Percentiles rank a stretch among this genome's conserved stretches.
phyloP scores from a whole-genome alignment of 2,329 filamentous ascomycete species.

The Coleophoma cylindrospora region DNA sequence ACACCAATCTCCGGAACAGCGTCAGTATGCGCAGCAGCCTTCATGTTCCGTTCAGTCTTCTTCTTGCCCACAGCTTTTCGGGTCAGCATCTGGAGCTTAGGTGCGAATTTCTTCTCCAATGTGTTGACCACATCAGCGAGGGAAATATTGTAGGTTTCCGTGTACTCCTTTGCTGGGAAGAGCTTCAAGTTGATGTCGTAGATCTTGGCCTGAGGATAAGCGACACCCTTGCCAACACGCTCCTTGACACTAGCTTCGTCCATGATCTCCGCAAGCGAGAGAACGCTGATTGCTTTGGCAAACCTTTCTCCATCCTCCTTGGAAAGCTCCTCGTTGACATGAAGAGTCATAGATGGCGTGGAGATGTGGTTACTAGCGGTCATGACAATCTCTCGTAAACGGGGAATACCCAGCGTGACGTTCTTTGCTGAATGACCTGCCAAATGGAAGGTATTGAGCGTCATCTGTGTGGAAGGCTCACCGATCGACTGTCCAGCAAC shows the following conservation, averaged over 20 bases:
- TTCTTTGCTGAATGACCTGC: slow-evolving; percentile 98
- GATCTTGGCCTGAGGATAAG: slow-evolving; percentile 69
- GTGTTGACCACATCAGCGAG: slow-evolving; percentile 72
- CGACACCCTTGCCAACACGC: slow-evolving; percentile 65
- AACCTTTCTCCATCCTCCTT: slow-evolving; percentile 69
- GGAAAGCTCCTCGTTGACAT: slow-evolving; percentile 68
- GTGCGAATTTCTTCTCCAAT: slow-evolving; percentile 76
- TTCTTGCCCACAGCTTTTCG: slow-evolving; percentile 79
- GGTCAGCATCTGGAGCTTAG: slow-evolving; percentile 64
- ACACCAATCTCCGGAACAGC: slow-evolving; percentile 74
- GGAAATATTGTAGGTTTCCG: slow-evolving; percentile 76
- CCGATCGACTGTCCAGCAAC: slow-evolving; percentile 95
- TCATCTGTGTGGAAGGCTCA: slow-evolving; percentile 99
- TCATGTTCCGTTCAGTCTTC: slow-evolving; percentile 55
- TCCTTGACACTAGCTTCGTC: slow-evolving; percentile 80
- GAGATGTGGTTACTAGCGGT: slow-evolving; percentile 86
- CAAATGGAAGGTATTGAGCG: slow-evolving; percentile 98
- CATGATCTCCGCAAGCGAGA: slow-evolving; percentile 78
- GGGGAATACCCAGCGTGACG: slow-evolving; percentile 96
- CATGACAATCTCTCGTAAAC: slow-evolving; percentile 96
- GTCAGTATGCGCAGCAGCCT: slow-evolving; percentile 51
- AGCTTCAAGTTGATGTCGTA: slow-evolving; percentile 80
- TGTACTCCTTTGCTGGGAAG: slow-evolving; percentile 82
- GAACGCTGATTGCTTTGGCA: slow-evolving; percentile 84
- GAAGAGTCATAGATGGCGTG: slow-evolving; percentile 85